These are phyloP conservation scores for Phialophora expanda DNA, from an alignment of 2,329 filamentous ascomycete genomes.

Conservation along the genomic window DNA sequence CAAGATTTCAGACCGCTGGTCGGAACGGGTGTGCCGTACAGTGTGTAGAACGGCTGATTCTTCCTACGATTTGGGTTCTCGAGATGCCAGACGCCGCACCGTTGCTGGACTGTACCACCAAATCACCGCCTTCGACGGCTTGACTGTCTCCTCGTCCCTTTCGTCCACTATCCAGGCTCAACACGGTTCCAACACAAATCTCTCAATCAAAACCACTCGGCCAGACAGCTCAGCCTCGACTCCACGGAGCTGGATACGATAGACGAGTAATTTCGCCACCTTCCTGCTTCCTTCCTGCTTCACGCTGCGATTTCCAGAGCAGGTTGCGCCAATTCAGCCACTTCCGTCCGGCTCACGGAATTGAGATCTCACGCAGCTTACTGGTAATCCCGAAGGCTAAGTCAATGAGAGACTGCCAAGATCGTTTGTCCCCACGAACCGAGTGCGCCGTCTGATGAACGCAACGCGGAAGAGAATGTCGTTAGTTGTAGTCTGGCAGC, in stretches of 20 bases:
- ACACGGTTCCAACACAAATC: not conserved
- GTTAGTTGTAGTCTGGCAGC: not conserved
- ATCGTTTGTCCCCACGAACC: not conserved
- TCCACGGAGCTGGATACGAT: not conserved
- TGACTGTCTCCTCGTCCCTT: not conserved
- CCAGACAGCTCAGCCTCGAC: not conserved
- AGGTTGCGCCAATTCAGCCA: not conserved
- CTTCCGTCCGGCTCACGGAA: not conserved
- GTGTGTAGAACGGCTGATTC: not conserved
- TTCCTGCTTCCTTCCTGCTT: not conserved
- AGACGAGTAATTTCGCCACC: not conserved
- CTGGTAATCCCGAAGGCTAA: not conserved
- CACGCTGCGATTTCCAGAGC: not conserved
- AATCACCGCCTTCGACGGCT: not conserved
- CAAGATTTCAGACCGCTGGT: not conserved
- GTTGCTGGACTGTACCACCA: not conserved
- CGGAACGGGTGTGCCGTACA: not conserved
- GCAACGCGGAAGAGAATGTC: not conserved
- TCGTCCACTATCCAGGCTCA: no score
- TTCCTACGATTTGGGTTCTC: not conserved
- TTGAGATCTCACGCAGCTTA: not conserved
- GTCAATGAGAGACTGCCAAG: not conserved
- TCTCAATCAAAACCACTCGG: not conserved
- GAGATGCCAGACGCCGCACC: not conserved
- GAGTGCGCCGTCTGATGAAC: not conserved